Evolutionary conservation across 768 basidiomycete species (phyloP), one percentile per base, ranked within the genome.

Genomic region (Boletus vermiculosoides): DNA sequence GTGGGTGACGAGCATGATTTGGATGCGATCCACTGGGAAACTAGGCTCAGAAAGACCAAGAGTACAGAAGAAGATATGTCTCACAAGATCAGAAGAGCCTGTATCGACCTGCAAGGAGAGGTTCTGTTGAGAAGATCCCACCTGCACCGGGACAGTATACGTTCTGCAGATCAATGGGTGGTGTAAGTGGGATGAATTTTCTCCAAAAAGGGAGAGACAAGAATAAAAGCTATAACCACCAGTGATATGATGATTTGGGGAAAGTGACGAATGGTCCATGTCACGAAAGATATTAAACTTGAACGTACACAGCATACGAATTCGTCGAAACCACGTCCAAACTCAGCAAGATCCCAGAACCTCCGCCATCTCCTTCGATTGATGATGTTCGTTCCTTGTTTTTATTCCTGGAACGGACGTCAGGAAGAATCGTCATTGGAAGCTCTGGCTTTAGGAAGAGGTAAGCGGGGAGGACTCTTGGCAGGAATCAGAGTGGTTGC

Each of bases 1-100:
- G 76, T 62, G 0, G 79, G 72, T 0, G 85, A 78, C 2, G 80
- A 74, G 59, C 91, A 92, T 3, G 82, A 80, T 12, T 77, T 79
- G 1, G 87, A 87, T 0, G 87, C 85, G 45, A 92, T 74, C 90
- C 90, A 92, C 90, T 91, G 58, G 23, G 42, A 50, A 42, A 34
- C 22, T 30, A 6, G 51, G n/a, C 50, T 48, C 31, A 57, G 20
- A 44, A 39, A 51, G 48, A 48, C 45, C 16, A 10, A 20, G 44
- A 39, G n/a, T 11, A 23, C 1, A 52, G 36, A 45, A 40, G 31
- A 58, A 50, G n/a, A 33, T 33, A 33, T 10, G 31, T 75, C 83
- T 63, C 56, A 90, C 89, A 25, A 90, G 76, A 73, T 93, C 90
- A 0, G 88, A 88, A 0, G 91, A 92, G 30, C 91, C 91, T 0